Evolutionary conservation across 23 red algal species (phyloP), one percentile per base, ranked within the genome.

Genomic region (Chondrus crispus): DNA sequence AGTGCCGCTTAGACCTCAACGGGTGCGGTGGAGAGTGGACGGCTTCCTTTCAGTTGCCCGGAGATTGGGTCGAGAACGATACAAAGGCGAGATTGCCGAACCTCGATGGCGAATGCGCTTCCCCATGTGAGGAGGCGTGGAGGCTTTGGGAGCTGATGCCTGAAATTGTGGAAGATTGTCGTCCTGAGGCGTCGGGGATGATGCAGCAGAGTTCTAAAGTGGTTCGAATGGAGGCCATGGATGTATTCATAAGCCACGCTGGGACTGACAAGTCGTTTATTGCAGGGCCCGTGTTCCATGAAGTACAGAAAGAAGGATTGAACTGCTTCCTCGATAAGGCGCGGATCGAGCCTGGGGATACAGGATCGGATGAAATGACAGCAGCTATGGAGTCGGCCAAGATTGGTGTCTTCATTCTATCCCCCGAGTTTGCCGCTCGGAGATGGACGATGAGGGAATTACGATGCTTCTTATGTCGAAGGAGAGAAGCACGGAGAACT

Each of bases 391-490:
- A 35, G 70, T 39, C 32, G 24, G 32, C 70, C 14, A 32, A 32
- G 32, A 38, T 76, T 9, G 70, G 70, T 35, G 32, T 76, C 32
- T 76, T 76, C 42, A 76, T 76, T 18, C 70, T 76, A 44, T 40
- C 32, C 22, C 70, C 70, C 32, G 70, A 76, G 70, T 76, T 76
- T 76, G 70, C 38, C 22, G 70, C 70, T 39, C 32, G 41, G 70
- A 76, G 41, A 42, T 76, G 70, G 70, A 35, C 70, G 29, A 76
- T 76, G 70, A 13, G 24, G 70, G 70, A 76, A 76, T 38, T 76
- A 9, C 20, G 41, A 39, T 35, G 32, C 10, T 76, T 76, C 18
- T 44, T n/a, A 35, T 39, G 41, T 26, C 70, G 70, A 38, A 76
- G 24, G 16, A n/a, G 51, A 55, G 51, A n/a, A 55, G 51, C 16